phyloP scores from a whole-genome alignment of 78 protist species.

The Planoprotostelium fungivorum region DNA sequence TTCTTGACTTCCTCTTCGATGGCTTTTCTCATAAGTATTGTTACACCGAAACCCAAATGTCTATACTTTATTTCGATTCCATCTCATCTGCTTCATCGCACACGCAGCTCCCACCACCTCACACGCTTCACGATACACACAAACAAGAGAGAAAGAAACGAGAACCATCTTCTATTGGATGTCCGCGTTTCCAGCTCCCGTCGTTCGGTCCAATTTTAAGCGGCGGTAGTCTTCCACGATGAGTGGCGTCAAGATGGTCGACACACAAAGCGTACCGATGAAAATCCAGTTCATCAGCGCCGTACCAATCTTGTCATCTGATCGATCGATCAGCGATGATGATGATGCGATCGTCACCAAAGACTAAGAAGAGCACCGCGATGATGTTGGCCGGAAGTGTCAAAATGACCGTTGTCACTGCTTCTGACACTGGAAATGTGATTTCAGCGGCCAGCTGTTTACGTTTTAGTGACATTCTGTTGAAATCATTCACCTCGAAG shows the following conservation, averaged over 20 bases:
- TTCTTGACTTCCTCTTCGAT: no score
- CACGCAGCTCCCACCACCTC: no score
- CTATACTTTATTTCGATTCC: no score
- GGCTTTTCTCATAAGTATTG: no score
- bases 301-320: not conserved
- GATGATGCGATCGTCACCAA: not conserved
- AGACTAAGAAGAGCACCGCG: not conserved
- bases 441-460: not conserved
- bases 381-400: not conserved
- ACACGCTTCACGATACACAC: no score
- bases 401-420: not conserved
- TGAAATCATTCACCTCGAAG: not conserved
- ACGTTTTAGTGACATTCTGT: not conserved
- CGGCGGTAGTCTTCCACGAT: not conserved
- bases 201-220: not conserved
- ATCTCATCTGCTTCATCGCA: no score
- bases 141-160: no score
- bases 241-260: not conserved
- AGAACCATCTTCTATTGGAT: no score
- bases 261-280: not conserved
- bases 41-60: no score
- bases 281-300: not conserved
- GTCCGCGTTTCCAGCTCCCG: not conserved
- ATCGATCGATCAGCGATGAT: not conserved
- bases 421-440: not conserved